Base-by-base conservation (phyloP, 192 early-diverging fungal species). In the Phlyctochytrium arcticum region DNA sequence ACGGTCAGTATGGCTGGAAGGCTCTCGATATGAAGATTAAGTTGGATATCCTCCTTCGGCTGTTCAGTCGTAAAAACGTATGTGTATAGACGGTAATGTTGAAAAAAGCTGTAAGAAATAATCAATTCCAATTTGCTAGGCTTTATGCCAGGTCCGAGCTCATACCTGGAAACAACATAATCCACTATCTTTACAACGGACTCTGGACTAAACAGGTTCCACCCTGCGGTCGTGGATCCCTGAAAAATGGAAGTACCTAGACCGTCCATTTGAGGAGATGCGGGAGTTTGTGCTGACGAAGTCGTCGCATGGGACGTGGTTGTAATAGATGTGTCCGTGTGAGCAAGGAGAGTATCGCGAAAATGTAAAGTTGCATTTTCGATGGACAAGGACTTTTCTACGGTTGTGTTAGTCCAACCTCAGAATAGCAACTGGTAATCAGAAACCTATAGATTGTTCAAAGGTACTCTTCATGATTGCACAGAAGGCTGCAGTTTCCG, bases 401-500 rank as follows among this genome's bases (percentile, higher is more conserved):
- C 48, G 27, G 1, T 17, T 12, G 19, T 6, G 10, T 5, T 32
- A 29, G 48, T 8, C 54, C 26, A 17, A 50, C 23, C 19, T 33
- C 19, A 65, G 6, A 36, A 27, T 8, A 23, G 60, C 17, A 3
- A 58, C 3, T 3, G 1, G 47, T 17, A 54, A 21, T n/a, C 21
- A 2, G 12, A 62, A 21, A 27, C 50, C 50, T 7, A 4, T 21
- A 29, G 8, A 57, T 31, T 60, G 34, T 24, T 72, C 65, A 32
- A 72, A 31, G 8, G 54, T 55, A 15, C 17, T 39, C 49, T 72
- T 72, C 64, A 72, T 56, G 32, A 72, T 72, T 1, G 58, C 54
- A 29, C 65, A 54, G 33, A 72, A 62, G 0, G 49, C 46, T 8
- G n/a, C 60, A 24, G 54, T 72, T 62, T 72, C 59, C 0, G 50